Evolutionary conservation across 345 rosid genomes (phyloP), one percentile per base, ranked within the genome.

Genomic region (Sapria himalayana): DNA sequence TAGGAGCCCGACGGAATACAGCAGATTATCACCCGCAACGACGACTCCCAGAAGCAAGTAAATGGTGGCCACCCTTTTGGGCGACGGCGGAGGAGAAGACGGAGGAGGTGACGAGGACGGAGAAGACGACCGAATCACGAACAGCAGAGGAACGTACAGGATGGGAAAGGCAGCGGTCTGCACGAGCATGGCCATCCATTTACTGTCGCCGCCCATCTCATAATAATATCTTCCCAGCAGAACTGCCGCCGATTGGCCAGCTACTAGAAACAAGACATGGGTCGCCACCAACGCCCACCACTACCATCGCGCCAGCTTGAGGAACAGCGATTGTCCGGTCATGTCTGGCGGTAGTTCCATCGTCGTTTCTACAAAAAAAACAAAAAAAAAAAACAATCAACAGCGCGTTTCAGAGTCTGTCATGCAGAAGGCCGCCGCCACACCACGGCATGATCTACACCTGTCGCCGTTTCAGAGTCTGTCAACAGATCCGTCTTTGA

Each of bases 121-220:
- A n/a, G 22, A 5, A 8, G 54, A 21, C 9, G 74, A 38, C 50
- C 75, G 74, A 27, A 77, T 50, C 18, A 81, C 48, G 32, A 35
- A 50, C n/a, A n/a, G n/a, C 21, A 65, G 67, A 3, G 89, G 85
- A 39, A 77, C 46, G 43, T 25, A 63, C 6, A 76, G 74, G 60
- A 81, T 56, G 0, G 89, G 89, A 56, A 77, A 77, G 37, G 62
- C 89, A 12, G 59, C 70, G 1, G 75, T 76, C 39, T 76, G 81
- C 37, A 73, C 67, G 45, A 76, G 58, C 21, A 78, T 76, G 0
- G 76, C 68, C 65, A 76, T 36, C 86, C 81, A 76, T 52, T 54
- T 67, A 25, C 81, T 76, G 15, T 70, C 67, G 36, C 86, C 86
- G 25, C 86, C 81, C 46, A 67, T 57, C 31, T 52, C 81, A 51